phyloP scores from a whole-genome alignment of 441 rosid genomes.

The Erysimum pusillum region DNA sequence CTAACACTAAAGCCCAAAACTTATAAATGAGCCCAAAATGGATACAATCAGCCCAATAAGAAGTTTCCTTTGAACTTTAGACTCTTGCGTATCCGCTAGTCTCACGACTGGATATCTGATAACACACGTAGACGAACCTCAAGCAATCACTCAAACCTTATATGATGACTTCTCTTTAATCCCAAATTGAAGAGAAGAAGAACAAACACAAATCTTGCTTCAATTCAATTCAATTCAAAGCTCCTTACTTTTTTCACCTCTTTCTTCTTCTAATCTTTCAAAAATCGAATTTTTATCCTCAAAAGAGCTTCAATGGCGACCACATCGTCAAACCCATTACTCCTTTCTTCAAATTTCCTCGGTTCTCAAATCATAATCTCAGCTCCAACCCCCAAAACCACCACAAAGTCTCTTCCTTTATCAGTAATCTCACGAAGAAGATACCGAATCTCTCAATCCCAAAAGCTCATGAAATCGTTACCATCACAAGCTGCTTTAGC shows the following conservation, averaged over 20 bases:
- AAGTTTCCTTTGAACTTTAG: not conserved
- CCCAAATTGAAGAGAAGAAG: conserved; percentile 10
- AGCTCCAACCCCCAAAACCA: conserved; percentile 78
- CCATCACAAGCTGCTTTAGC: conserved; percentile 66
- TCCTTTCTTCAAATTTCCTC: conserved; percentile 63
- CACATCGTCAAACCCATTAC: conserved; percentile 55
- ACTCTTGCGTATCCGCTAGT: conserved; percentile 13
- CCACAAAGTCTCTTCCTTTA: conserved; percentile 39
- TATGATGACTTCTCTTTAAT: conserved; percentile 39
- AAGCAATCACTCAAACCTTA: conserved; percentile 50
- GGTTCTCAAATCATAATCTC: conserved; percentile 59
- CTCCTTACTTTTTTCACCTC: not conserved
- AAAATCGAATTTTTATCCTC: not conserved
- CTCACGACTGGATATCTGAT: conserved; percentile 50
- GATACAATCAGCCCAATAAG: not conserved
- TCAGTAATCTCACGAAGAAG: conserved; percentile 38
- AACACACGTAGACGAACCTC: conserved; percentile 60
- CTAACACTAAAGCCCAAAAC: not conserved
- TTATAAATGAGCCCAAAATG: not conserved
- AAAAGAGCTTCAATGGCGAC: conserved; percentile 55
- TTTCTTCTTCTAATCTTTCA: no score
- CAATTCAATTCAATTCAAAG: conserved; percentile 19
- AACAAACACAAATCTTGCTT: not conserved
- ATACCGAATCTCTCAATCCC: conserved; percentile 39
- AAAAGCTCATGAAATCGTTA: conserved; percentile 35